Conservation (phyloP, 495 filamentous ascomycete genomes). For the Xylaria grammica region DNA sequence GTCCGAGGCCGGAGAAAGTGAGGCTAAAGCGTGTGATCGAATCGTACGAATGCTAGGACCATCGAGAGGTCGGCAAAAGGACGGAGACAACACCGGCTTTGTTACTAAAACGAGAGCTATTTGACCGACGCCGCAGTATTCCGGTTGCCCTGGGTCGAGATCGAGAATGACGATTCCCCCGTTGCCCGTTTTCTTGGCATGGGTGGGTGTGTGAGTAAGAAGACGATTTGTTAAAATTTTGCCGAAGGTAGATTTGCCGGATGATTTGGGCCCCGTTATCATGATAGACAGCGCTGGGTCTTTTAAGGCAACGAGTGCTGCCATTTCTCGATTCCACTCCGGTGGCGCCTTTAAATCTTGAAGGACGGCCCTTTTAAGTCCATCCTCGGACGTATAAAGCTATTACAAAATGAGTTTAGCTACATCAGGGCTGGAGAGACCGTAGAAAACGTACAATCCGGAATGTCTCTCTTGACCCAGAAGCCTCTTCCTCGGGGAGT, state of each 20-base stretch:
- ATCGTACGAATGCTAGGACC: slow-evolving; percentile 44
- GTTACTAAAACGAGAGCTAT: slow-evolving; percentile 71
- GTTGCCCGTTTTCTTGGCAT: slow-evolving; percentile 30
- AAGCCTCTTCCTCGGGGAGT: slow-evolving; percentile 8
- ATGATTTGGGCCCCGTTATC: slow-evolving; percentile 79
- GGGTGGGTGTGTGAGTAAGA: slow-evolving; percentile 52
- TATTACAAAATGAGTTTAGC: slow-evolving; percentile 33
- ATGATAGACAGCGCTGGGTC: slow-evolving; percentile 56
- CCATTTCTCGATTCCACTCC: slow-evolving; percentile 65
- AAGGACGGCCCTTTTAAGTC: slow-evolving; percentile 49
- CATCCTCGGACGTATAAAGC: slow-evolving; percentile 54
- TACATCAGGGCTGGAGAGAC: neutral
- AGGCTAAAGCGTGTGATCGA: slow-evolving; percentile 74
- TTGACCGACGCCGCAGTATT: slow-evolving; percentile 78
- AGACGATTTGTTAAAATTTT: slow-evolving; percentile 77
- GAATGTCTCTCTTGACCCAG: slow-evolving; percentile 36
- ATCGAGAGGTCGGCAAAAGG: slow-evolving; percentile 71
- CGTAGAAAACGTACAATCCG: slow-evolving; percentile 39
- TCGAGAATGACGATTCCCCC: slow-evolving; percentile 70
- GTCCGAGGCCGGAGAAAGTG: slow-evolving; percentile 71
- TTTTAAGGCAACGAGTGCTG: slow-evolving; percentile 42
- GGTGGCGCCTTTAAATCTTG: slow-evolving; percentile 67
- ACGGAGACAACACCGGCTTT: slow-evolving; percentile 71
- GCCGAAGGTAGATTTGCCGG: slow-evolving; percentile 86
- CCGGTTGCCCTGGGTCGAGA: slow-evolving; percentile 83